Conservation (phyloP, 1,284 basidiomycete genomes). For the Fistulina hepatica region DNA sequence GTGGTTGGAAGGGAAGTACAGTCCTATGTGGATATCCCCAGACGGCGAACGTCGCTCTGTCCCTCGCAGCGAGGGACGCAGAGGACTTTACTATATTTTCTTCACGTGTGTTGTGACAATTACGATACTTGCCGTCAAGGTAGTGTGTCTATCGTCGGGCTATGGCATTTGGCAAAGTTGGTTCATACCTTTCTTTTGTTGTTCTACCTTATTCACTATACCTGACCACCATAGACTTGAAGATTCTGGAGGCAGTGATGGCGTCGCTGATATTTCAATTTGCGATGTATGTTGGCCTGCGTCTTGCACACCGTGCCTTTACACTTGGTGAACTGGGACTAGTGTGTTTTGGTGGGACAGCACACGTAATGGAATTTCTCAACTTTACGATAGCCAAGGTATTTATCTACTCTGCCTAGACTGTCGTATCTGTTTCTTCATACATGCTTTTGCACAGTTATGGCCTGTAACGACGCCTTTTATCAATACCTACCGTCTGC, state of each 20-base stretch:
- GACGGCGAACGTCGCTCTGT: slow-evolving; percentile 65
- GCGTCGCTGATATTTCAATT: slow-evolving; percentile 84
- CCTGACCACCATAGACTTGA: slow-evolving; percentile 46
- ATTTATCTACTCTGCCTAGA: slow-evolving; percentile 19
- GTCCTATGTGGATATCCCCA: slow-evolving; percentile 21
- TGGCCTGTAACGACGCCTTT: slow-evolving; percentile 74
- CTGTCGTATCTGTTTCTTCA: slow-evolving; percentile 2
- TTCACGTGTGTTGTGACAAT: slow-evolving; percentile 47
- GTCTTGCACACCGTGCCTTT: slow-evolving; percentile 86
- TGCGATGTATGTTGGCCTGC: slow-evolving; percentile 79
- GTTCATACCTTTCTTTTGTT: slow-evolving; percentile 11
- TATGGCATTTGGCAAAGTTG: slow-evolving; percentile 59
- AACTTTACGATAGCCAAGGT: slow-evolving; percentile 76
- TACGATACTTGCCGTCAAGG: slow-evolving; percentile 37
- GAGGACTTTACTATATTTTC: slow-evolving; percentile 49
- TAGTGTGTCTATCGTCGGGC: slow-evolving; percentile 31
- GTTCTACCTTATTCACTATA: slow-evolving; percentile 1
- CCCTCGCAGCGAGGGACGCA: slow-evolving; percentile 56
- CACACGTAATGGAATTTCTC: slow-evolving; percentile 76
- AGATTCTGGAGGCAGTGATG: slow-evolving; percentile 66
- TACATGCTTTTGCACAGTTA: slow-evolving; percentile 38
- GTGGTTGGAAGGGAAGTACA: slow-evolving; percentile 50
- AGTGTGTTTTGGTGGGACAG: slow-evolving; percentile 81
- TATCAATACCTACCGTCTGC: slow-evolving; percentile 88
- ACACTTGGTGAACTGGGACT: slow-evolving; percentile 90